phyloP scores from a whole-genome alignment of 2,329 filamentous ascomycete species.

The Plectosphaerella sp. region DNA sequence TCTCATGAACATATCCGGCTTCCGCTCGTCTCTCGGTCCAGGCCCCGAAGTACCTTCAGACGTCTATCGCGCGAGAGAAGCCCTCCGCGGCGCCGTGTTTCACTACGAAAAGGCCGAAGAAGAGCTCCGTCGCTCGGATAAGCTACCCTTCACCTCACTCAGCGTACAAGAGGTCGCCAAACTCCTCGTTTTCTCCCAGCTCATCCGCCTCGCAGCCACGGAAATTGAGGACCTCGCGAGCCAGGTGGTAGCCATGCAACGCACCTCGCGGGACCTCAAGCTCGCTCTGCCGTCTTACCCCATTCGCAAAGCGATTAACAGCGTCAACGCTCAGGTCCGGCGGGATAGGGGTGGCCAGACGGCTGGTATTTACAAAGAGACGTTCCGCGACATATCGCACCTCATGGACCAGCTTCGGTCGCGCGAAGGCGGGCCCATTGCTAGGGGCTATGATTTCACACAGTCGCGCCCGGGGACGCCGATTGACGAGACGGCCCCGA shows the following conservation, averaged over 20 bases:
- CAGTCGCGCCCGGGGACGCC: not conserved
- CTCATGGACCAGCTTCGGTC: constrained; percentile 26
- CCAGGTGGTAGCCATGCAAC: constrained; percentile 44
- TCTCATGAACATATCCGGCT: constrained; percentile 49
- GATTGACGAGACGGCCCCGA: not conserved
- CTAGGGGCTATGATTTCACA: not conserved
- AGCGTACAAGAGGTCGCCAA: constrained; percentile 45
- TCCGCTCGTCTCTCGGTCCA: constrained; percentile 42
- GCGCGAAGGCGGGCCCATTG: not conserved
- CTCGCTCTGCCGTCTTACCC: constrained; percentile 50
- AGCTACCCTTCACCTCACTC: constrained; percentile 39
- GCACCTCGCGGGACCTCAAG: constrained; percentile 30
- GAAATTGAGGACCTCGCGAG: constrained; percentile 40
- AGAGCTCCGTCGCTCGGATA: constrained; percentile 37
- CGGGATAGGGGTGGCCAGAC: constrained; percentile 56
- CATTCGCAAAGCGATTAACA: constrained; percentile 45
- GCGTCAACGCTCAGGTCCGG: constrained; percentile 51
- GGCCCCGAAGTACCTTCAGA: constrained; percentile 34
- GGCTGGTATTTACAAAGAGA: constrained; percentile 40
- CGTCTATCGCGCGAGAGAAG: constrained; percentile 30
- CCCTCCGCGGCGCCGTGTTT: constrained; percentile 36
- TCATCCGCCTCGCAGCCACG: constrained; percentile 46
- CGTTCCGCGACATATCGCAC: constrained; percentile 37
- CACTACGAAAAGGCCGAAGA: constrained; percentile 44
- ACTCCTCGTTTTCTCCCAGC: constrained; percentile 51